Evolutionary conservation across 2,329 filamentous ascomycete genomes (phyloP).

Genomic region (Pseudodiploospora longispora): DNA sequence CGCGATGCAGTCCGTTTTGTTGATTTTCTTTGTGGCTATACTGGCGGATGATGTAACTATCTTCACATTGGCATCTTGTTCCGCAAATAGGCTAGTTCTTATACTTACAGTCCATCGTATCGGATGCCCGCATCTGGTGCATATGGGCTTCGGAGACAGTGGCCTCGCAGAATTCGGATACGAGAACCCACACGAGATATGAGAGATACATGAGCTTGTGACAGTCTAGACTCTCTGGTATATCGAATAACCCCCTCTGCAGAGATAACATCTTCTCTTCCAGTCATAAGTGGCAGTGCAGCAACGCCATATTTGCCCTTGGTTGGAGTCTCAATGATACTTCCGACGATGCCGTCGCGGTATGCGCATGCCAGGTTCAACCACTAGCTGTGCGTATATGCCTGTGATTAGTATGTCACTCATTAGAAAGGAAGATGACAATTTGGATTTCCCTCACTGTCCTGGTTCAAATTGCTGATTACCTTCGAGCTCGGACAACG

Average conservation of each 20-base stretch:
- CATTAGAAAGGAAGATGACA: background rate
- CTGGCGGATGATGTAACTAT: slow-evolving; percentile 40
- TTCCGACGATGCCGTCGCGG: slow-evolving; percentile 45
- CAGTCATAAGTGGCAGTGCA: slow-evolving; percentile 43
- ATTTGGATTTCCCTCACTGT: slow-evolving; percentile 30
- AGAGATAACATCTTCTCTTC: slow-evolving; percentile 36
- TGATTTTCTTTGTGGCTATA: slow-evolving; percentile 37
- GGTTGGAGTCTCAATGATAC: slow-evolving; percentile 35
- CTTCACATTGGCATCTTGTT: background rate
- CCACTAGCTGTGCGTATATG: slow-evolving; percentile 42
- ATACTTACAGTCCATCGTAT: slow-evolving; percentile 49
- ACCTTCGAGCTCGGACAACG: slow-evolving; percentile 31
- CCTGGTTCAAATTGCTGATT: slow-evolving; percentile 38
- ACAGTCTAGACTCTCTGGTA: slow-evolving; percentile 32
- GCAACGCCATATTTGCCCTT: slow-evolving; percentile 37
- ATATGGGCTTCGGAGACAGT: slow-evolving; percentile 40
- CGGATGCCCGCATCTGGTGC: slow-evolving; percentile 45
- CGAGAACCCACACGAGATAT: slow-evolving; percentile 40
- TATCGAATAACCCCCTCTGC: slow-evolving; percentile 31
- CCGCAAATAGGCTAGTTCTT: background rate
- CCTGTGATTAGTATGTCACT: background rate
- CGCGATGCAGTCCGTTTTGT: slow-evolving; percentile 31
- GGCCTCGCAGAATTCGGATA: slow-evolving; percentile 45
- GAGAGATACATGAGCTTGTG: slow-evolving; percentile 40
- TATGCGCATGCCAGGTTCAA: slow-evolving; percentile 47